Conservation (phyloP, 768 basidiomycete species). For the Boletus subcaerulescens region DNA sequence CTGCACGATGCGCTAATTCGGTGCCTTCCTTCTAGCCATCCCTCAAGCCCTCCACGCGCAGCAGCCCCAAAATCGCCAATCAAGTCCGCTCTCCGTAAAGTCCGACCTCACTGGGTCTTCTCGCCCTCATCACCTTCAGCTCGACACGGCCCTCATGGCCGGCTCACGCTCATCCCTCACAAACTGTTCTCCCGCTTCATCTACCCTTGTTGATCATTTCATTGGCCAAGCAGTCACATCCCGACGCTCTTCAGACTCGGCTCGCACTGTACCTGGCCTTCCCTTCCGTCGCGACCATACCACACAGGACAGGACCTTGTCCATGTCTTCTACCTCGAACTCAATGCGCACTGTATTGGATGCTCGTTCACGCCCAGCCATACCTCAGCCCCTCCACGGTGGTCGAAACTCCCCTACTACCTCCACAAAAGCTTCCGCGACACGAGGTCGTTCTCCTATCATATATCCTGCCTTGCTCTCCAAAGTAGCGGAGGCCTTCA, state of each 20-base stretch:
- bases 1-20: slow-evolving; percentile 27
- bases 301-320: slow-evolving; percentile 70
- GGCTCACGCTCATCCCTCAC: slow-evolving; percentile 40
- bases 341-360: slow-evolving; percentile 48
- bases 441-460: slow-evolving; percentile 58
- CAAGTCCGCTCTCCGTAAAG: slow-evolving; percentile 38
- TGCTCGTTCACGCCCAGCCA: slow-evolving; percentile 34
- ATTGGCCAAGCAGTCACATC: slow-evolving; percentile 24
- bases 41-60: slow-evolving; percentile 23
- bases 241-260: slow-evolving; percentile 70
- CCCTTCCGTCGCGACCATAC: slow-evolving; percentile 57
- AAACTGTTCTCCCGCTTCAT: slow-evolving; percentile 45
- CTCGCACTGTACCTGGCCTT: slow-evolving; percentile 54
- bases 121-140: slow-evolving; percentile 53
- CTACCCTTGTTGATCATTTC: slow-evolving; percentile 37
- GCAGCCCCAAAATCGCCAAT: slow-evolving; percentile 28
- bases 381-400: slow-evolving; percentile 37
- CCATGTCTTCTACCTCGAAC: slow-evolving; percentile 63
- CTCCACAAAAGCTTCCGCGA: slow-evolving; percentile 34
- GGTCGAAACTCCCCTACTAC: slow-evolving; percentile 36
- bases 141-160: slow-evolving; percentile 50
- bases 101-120: slow-evolving; percentile 37
- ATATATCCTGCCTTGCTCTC: slow-evolving; percentile 97
- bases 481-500: slow-evolving; percentile 91
- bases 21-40: slow-evolving; percentile 23